A percentile compares a stretch with the other conserved stretches of the same genome.
These are phyloP conservation scores for Leccinum truebloodii DNA, from an alignment of 768 basidiomycete species.

Conservation along the genomic window DNA sequence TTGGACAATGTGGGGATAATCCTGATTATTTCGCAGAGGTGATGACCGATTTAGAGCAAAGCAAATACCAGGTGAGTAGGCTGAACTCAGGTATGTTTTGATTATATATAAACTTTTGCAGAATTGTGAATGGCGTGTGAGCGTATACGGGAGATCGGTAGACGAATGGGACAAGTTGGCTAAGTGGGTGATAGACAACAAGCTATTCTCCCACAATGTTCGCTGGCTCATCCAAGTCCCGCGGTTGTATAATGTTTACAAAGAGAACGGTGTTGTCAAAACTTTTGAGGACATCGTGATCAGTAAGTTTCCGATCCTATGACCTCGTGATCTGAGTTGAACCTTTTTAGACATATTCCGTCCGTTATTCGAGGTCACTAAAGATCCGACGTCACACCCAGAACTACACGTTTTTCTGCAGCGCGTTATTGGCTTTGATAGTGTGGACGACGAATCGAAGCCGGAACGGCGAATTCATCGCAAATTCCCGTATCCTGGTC, in stretches of 20 bases:
- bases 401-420: slow-evolving; percentile 95
- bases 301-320: slow-evolving; percentile 55
- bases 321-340: background rate
- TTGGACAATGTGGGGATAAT: background rate
- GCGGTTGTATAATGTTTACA: slow-evolving; percentile 93
- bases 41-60: slow-evolving; percentile 96
- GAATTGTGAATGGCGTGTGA: slow-evolving; percentile 97
- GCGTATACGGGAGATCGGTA: slow-evolving; percentile 82
- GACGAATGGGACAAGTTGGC: slow-evolving; percentile 99
- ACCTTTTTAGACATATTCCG: slow-evolving; percentile 74
- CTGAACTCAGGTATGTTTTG: background rate
- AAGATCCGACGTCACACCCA: slow-evolving; percentile 85
- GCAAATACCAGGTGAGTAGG: slow-evolving; percentile 86
- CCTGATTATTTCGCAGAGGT: slow-evolving; percentile 59
- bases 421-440: slow-evolving; percentile 94
- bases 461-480: slow-evolving; percentile 86
- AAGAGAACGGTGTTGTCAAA: slow-evolving; percentile 75
- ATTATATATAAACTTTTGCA: slow-evolving; percentile 28
- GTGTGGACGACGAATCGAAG: slow-evolving; percentile 99
- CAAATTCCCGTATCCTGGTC: slow-evolving; percentile 88
- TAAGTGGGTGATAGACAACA: slow-evolving; percentile 93
- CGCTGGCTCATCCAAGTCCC: slow-evolving; percentile 98
- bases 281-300: slow-evolving; percentile 90
- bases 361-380: slow-evolving; percentile 95
- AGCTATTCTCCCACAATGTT: slow-evolving; percentile 94